Percentiles rank a stretch among this genome's conserved stretches.
Conservation (phyloP, 352 stramenopile species). For the Labyrinthula sp. region DNA sequence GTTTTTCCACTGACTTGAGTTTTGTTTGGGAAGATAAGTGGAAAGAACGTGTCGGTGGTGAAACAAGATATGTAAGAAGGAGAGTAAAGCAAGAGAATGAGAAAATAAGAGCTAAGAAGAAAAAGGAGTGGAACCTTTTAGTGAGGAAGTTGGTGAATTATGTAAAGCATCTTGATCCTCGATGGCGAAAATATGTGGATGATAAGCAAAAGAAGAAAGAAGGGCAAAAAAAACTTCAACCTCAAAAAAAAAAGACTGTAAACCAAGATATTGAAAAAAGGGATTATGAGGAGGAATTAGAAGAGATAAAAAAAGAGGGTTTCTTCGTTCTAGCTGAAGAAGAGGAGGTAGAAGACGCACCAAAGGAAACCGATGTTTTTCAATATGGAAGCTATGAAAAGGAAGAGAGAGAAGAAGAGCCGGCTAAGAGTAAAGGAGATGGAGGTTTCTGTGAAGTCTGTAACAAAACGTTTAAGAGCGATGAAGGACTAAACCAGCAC, state of each 20-base stretch:
- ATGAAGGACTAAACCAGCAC: constrained; percentile 20
- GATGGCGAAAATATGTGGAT: constrained; percentile 1
- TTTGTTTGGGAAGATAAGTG: constrained; percentile 27
- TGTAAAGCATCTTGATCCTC: constrained; percentile 28
- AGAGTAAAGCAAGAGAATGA: constrained; percentile 23
- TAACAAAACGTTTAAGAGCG: constrained; percentile 22
- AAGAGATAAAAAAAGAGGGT: constrained; percentile 10
- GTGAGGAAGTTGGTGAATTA: constrained; percentile 19
- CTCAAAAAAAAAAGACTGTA: constrained; percentile 8
- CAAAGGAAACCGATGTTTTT: constrained; percentile 14
- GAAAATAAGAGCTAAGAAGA: constrained; percentile 8
- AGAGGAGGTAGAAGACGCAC: too few species aligned
- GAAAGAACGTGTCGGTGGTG: constrained; percentile 15
- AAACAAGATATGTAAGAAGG: constrained; percentile 15
- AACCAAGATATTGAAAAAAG: too few species aligned
- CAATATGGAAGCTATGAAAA: constrained; percentile 10
- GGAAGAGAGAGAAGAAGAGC: constrained; percentile 11
- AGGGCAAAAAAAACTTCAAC: constrained; percentile 4
- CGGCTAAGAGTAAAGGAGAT: constrained; percentile 1
- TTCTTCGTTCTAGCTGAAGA: not conserved
- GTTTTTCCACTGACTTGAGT: constrained; percentile 9
- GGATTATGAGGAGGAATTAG: constrained; percentile 16
- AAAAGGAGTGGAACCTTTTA: constrained; percentile 22
- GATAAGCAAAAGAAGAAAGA: constrained; percentile 6
- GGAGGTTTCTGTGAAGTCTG: constrained; percentile 25